These are phyloP conservation scores for Akanthomyces dipterigenus DNA, from an alignment of 2,329 filamentous ascomycete genomes.

Conservation along the genomic window DNA sequence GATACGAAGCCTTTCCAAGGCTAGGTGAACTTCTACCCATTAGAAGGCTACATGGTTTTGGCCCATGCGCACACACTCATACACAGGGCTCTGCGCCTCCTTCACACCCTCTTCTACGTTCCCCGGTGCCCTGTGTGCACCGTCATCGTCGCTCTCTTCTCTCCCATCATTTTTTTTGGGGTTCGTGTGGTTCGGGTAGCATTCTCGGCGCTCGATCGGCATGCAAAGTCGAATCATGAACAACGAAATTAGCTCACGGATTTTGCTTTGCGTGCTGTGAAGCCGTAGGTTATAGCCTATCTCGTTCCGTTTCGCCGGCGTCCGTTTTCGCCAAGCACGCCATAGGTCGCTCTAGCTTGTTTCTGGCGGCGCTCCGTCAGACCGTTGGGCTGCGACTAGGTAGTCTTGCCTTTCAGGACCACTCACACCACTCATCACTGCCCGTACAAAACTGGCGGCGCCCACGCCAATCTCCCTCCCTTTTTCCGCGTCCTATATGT, in stretches of 20 bases:
- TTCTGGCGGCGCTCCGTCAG: neutral
- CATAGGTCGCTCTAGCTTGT: slow-evolving; percentile 3
- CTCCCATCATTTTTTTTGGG: neutral
- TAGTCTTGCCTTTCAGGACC: neutral
- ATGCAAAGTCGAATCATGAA: neutral
- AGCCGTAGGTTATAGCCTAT: neutral
- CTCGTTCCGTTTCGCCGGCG: neutral
- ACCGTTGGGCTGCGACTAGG: neutral
- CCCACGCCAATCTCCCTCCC: neutral
- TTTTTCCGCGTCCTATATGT: neutral
- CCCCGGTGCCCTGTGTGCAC: neutral
- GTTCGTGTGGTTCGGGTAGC: neutral
- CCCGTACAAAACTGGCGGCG: neutral
- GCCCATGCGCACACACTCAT: neutral
- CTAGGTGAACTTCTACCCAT: neutral
- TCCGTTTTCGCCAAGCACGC: slow-evolving; percentile 6
- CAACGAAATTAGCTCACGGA: neutral
- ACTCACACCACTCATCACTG: neutral
- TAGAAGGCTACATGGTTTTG: neutral
- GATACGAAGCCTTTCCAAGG: neutral
- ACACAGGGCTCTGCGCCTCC: neutral
- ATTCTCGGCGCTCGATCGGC: neutral
- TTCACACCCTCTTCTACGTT: neutral
- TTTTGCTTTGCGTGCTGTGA: neutral
- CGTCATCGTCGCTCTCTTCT: neutral